Base-by-base conservation (phyloP, 73 alveolate species). In the Stentor coeruleus region DNA sequence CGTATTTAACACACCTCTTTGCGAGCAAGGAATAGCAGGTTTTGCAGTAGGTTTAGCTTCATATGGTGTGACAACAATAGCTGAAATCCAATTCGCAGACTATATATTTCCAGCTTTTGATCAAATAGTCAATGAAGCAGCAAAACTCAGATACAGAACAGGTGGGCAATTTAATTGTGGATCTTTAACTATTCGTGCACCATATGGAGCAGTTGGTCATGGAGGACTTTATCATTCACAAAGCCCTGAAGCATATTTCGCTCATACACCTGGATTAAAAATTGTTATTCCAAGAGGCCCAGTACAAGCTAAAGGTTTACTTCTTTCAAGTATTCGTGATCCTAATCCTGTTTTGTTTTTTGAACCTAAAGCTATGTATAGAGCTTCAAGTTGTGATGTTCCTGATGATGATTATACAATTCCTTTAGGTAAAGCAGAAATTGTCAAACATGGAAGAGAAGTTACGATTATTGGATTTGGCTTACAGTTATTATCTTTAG, bases 151-250 rank as follows among this genome's bases (percentile, higher is more conserved):
- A 82, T 93, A 91, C 87, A 74, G 96, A 77, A 74, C 97, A 11
- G 97, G 98, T 33, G 90, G 88, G 42, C 86, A 87, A 74, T 90
- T 89, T 58, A 86, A 92, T 58, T 92, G 96, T 79, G 97, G 97
- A 58, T 74, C 89, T 35, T 85, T 91, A 39, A 88, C 95, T 14
- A 42, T 93, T 39, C 87, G 99, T 41, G 77, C 99, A n/a, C 96
- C 99, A 2, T 95, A 92, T 83, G 97, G 97, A 38, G 99, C 99
- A 49, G 99, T 95, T 30, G 99, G 98, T 6, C 99, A 95, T 90
- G 99, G 99, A 36, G 97, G 97, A 38, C 89, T 85, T 58, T 95
- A 95, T 88, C 99, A 95, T 88, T 84, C 95, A 49, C 90, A 95
- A 82, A 81, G 95, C 38, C 97, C 97, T 35, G 99, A 95, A 85